These are phyloP conservation scores for Zalerion maritima DNA, from an alignment of 495 filamentous ascomycete genomes.

Conservation along the genomic window DNA sequence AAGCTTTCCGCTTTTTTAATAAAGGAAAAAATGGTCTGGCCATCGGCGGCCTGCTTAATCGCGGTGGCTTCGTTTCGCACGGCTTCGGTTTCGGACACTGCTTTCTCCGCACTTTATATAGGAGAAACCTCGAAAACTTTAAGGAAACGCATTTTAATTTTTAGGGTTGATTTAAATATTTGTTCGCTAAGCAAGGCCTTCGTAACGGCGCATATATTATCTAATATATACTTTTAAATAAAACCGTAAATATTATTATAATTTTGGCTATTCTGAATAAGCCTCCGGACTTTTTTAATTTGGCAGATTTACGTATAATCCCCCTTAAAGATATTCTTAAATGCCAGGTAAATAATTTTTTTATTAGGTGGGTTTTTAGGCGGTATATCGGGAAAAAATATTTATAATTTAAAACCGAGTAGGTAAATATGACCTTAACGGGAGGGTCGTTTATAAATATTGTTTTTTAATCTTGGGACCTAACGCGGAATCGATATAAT, in stretches of 20 bases:
- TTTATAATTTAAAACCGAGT: no score
- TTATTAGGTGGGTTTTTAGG: slow-evolving; percentile 6
- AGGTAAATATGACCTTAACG: no score
- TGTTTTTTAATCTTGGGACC: no score
- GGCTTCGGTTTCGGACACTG: slow-evolving; percentile 2
- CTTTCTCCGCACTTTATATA: slow-evolving; percentile 2
- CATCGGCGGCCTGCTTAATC: no score
- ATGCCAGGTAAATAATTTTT: slow-evolving; percentile 4
- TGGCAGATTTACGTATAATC: slow-evolving; percentile 1
- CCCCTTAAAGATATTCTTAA: slow-evolving; percentile 7
- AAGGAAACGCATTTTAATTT: slow-evolving; percentile 5
- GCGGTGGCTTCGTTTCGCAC: slow-evolving; percentile 4
- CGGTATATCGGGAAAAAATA: no score
- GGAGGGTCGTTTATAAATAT: no score
- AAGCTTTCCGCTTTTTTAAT: no score
- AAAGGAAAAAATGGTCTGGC: no score
- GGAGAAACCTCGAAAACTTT: slow-evolving; percentile 5
- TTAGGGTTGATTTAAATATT: slow-evolving; percentile 3
- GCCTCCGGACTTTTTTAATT: slow-evolving; percentile 1
- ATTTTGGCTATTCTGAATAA: background rate
- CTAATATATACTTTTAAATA: background rate
- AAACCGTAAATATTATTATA: slow-evolving; percentile 1
- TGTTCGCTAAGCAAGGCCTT: slow-evolving; percentile 2
- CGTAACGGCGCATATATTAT: slow-evolving; percentile 1
- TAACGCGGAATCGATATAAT: no score